Evolutionary conservation across 1,139 yeast genomes (phyloP), one percentile per base, ranked within the genome.

Genomic region (Saccharomyces hybrid): DNA sequence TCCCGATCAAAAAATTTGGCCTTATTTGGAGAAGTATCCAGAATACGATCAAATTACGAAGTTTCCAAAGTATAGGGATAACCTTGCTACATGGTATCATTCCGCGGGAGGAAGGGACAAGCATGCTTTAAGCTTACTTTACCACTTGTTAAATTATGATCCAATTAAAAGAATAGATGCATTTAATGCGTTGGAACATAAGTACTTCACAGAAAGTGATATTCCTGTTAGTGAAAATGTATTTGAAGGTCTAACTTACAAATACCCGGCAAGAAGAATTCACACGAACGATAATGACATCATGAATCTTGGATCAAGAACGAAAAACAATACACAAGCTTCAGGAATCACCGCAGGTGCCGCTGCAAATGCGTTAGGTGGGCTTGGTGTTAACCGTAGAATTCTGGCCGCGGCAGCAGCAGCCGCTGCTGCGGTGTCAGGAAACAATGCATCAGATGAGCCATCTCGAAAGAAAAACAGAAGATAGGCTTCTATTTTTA

Each of bases 141-240:
- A 80, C 42, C 79, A 80, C 42, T 70, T 95, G 48, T 70, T 95
- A 47, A 85, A 80, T 55, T 91, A 90, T 66, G 96, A 95, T 66
- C 99, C 99, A 0, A 77, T 83, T n/a, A 73, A 75, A 26, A 76
- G 99, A 56, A 71, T 87, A 32, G 84, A 89, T 25, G 96, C 97
- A 0, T 78, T 79, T 49, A 83, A 81, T 56, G 88, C 96, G 0
- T 70, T 93, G 55, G 69, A 79, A 9, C 96, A 93, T 69, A 82
- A 82, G 6, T 93, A 85, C 73, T 93, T 95, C 67, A 74, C 76
- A 9, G 64, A 63, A 51, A 64, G 65, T n/a, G 70, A 71, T 16
- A 91, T 95, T 1, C 78, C 79, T 55, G 90, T 88, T 0, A 74
- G 78, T 26, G 83, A 79, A 44, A 87, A 88, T 64, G 87, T 88